These are phyloP conservation scores for Ormosia emarginata DNA, from an alignment of 306 rosid species.

Conservation along the genomic window DNA sequence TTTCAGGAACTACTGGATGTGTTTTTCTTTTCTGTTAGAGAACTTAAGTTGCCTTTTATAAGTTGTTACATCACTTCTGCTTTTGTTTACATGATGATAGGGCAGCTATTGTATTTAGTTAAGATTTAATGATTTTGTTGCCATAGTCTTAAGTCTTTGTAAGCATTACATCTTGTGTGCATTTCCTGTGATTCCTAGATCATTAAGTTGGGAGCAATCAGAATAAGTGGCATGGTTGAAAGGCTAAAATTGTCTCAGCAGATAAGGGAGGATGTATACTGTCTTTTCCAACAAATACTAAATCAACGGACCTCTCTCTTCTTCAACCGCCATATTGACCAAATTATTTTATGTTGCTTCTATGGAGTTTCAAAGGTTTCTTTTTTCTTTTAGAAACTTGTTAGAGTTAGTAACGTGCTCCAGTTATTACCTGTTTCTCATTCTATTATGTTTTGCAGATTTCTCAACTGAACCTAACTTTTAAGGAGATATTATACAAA, in stretches of 20 bases:
- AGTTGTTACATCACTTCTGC: not conserved
- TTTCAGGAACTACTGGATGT: not conserved
- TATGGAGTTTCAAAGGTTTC: slow-evolving; percentile 93
- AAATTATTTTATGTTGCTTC: slow-evolving; percentile 91
- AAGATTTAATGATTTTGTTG: not conserved
- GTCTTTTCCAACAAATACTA: slow-evolving; percentile 87
- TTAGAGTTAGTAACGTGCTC: not conserved
- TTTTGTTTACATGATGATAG: not conserved
- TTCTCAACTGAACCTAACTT: slow-evolving; percentile 81
- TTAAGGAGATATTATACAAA: slow-evolving; percentile 81
- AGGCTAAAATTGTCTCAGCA: slow-evolving; percentile 85
- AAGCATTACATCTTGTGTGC: slow-evolving; percentile 20
- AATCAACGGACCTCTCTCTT: slow-evolving; percentile 75
- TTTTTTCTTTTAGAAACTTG: not conserved
- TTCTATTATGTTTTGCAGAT: slow-evolving; percentile 62
- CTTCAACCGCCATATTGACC: slow-evolving; percentile 94
- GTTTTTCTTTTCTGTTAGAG: not conserved
- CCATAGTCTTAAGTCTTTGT: not conserved
- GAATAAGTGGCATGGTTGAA: slow-evolving; percentile 97
- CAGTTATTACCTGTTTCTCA: slow-evolving; percentile 13
- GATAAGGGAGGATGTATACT: slow-evolving; percentile 85
- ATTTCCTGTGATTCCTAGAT: slow-evolving; percentile 51
- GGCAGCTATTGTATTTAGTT: slow-evolving; percentile 6
- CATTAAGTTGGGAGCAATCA: slow-evolving; percentile 89
- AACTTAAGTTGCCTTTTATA: not conserved